These are phyloP conservation scores for Penicillium samsonianum DNA, from an alignment of 495 filamentous ascomycete genomes.

Conservation along the genomic window DNA sequence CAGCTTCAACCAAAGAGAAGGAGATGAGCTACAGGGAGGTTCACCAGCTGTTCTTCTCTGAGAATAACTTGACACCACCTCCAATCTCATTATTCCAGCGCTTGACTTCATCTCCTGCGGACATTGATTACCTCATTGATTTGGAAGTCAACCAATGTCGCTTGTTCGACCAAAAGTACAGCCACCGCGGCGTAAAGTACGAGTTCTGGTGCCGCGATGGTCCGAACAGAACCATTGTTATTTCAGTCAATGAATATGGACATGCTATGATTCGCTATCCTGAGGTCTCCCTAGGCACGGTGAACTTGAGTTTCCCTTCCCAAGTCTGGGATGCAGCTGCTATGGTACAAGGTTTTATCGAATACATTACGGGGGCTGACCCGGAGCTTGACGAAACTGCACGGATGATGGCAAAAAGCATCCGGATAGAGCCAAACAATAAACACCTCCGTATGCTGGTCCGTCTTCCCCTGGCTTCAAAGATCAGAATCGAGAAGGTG, in stretches of 20 bases:
- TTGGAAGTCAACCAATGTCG: slow-evolving; percentile 26
- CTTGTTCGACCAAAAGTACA: slow-evolving; percentile 35
- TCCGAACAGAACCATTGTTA: slow-evolving; percentile 35
- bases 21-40: slow-evolving; percentile 10
- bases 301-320: slow-evolving; percentile 46
- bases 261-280: slow-evolving; percentile 22
- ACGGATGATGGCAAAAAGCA: slow-evolving; percentile 28
- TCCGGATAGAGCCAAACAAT: slow-evolving; percentile 35
- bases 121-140: slow-evolving; percentile 42
- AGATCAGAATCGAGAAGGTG: slow-evolving; percentile 31
- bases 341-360: slow-evolving; percentile 23
- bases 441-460: slow-evolving; percentile 12
- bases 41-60: neutral
- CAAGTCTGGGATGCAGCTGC: slow-evolving; percentile 50
- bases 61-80: neutral
- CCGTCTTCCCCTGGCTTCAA: slow-evolving; percentile 21
- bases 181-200: slow-evolving; percentile 43
- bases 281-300: slow-evolving; percentile 24
- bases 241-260: slow-evolving; percentile 51
- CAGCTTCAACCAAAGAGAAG: slow-evolving; percentile 21
- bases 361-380: slow-evolving; percentile 12
- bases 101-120: slow-evolving; percentile 38
- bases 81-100: slow-evolving; percentile 25
- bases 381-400: slow-evolving; percentile 27
- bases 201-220: slow-evolving; percentile 49